A percentile compares a stretch with the other conserved stretches of the same genome.
Conservation (phyloP, 768 basidiomycete genomes). For the Leccinum sublutescens region DNA sequence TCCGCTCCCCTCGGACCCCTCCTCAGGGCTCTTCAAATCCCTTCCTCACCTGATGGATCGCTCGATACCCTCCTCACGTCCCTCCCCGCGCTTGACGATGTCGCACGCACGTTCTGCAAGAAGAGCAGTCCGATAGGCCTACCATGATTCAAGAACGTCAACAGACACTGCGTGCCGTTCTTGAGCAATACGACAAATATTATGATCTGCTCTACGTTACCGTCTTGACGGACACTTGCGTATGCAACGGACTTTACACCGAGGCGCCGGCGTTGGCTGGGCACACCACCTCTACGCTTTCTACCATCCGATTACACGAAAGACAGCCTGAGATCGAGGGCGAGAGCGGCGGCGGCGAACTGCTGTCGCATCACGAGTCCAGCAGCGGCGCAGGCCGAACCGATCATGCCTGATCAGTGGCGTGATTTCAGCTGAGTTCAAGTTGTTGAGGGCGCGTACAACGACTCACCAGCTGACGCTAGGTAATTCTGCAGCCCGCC, state of each 20-base stretch:
- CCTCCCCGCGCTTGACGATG: slow-evolving; percentile 75
- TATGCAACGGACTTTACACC: slow-evolving; percentile 50
- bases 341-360: slow-evolving; percentile 12
- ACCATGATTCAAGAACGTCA: slow-evolving; percentile 69
- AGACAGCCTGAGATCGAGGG: background rate
- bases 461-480: too few species aligned
- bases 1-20: slow-evolving; percentile 70
- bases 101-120: slow-evolving; percentile 67
- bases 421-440: too few species aligned
- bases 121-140: slow-evolving; percentile 49
- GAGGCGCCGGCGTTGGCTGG: slow-evolving; percentile 85
- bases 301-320: slow-evolving; percentile 35
- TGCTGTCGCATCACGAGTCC: slow-evolving; percentile 39
- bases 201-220: too few species aligned
- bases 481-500: too few species aligned
- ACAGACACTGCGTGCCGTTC: too few species aligned
- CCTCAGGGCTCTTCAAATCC: slow-evolving; percentile 68
- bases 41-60: slow-evolving; percentile 73
- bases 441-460: too few species aligned
- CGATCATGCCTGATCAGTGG: too few species aligned
- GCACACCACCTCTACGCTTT: slow-evolving; percentile 53
- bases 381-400: slow-evolving; percentile 27
- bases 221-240: too few species aligned
- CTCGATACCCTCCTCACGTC: slow-evolving; percentile 66
- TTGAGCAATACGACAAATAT: too few species aligned